These are phyloP conservation scores for Taphrina flavorubra DNA, from an alignment of 1,139 yeast species.

Conservation along the genomic window DNA sequence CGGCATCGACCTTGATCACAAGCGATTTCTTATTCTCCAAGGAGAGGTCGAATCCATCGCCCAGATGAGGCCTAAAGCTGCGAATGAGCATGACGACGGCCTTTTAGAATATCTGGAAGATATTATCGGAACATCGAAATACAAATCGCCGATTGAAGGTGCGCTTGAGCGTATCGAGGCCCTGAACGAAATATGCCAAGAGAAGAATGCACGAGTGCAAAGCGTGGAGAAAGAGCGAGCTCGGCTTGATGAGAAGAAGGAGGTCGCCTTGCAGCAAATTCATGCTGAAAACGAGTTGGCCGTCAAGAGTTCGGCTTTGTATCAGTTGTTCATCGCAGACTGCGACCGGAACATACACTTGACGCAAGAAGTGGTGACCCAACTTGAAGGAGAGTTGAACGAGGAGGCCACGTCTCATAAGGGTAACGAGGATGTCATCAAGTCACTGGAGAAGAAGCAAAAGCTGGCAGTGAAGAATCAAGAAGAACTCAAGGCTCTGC, in stretches of 20 bases:
- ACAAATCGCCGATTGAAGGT: conserved; percentile 76
- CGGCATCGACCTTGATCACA: conserved; percentile 94
- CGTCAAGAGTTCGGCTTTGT: conserved; percentile 61
- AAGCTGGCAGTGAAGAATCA: conserved; percentile 47
- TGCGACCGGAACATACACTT: conserved; percentile 47
- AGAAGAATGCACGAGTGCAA: conserved; percentile 78
- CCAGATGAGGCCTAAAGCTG: conserved; percentile 98
- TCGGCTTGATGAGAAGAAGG: conserved; percentile 70
- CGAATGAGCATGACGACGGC: conserved; percentile 90
- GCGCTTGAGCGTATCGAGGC: conserved; percentile 65
- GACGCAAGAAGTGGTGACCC: conserved; percentile 51
- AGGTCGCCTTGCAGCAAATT: conserved; percentile 70
- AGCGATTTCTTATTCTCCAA: conserved; percentile 88
- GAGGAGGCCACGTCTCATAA: conserved; percentile 57
- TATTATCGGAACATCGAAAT: conserved; percentile 90
- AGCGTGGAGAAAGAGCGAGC: conserved; percentile 79
- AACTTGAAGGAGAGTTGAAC: conserved; percentile 59
- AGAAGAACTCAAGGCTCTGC: conserved; percentile 41
- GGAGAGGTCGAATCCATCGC: conserved; percentile 99
- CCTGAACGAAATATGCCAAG: conserved; percentile 77
- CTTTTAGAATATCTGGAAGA: conserved; percentile 91
- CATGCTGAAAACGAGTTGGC: conserved; percentile 68
- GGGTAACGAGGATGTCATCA: conserved; percentile 54
- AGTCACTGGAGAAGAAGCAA: conserved; percentile 48
- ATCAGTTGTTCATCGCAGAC: conserved; percentile 61